phyloP scores from a whole-genome alignment of 768 basidiomycete species.

The Mycena vulgaris region DNA sequence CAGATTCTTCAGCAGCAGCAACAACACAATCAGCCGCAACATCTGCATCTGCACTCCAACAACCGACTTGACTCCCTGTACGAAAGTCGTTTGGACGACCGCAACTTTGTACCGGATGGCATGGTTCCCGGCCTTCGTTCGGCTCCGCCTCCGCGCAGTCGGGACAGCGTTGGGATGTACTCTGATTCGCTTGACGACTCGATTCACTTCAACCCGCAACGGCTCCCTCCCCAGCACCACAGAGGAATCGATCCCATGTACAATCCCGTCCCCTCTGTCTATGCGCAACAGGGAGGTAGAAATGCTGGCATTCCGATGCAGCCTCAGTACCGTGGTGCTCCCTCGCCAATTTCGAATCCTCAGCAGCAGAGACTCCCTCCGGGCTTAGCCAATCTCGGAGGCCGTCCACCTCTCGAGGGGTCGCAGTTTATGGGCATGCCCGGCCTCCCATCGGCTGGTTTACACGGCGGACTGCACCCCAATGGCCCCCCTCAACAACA shows the following conservation, averaged over 20 bases:
- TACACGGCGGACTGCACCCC: conserved; percentile 63
- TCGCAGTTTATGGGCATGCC: conserved; percentile 73
- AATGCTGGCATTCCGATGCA: conserved; percentile 70
- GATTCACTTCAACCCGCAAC: conserved; percentile 73
- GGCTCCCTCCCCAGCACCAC: conserved; percentile 64
- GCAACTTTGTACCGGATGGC: conserved; percentile 86
- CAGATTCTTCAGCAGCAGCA: conserved; percentile 55
- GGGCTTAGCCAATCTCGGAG: conserved; percentile 86
- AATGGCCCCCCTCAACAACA: conserved; percentile 61
- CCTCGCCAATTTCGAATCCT: conserved; percentile 69
- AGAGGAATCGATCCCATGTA: conserved; percentile 73
- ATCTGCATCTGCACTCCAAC: conserved; percentile 56
- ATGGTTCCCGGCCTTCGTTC: conserved; percentile 89
- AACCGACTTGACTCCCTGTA: conserved; percentile 79
- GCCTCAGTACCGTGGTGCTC: conserved; percentile 77
- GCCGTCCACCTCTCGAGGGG: conserved; percentile 85
- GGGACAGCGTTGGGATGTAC: conserved; percentile 67
- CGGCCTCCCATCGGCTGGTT: conserved; percentile 58
- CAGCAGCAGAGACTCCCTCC: conserved; percentile 80
- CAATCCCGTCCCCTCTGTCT: conserved; percentile 64
- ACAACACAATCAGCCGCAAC: conserved; percentile 63
- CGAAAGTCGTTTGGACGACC: conserved; percentile 81
- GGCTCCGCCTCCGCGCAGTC: conserved; percentile 71
- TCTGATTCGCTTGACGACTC: conserved; percentile 75
- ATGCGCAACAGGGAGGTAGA: conserved; percentile 69